Evolutionary conservation across 495 filamentous ascomycete genomes (phyloP).

Genomic region (Baudoinia panamericana): DNA sequence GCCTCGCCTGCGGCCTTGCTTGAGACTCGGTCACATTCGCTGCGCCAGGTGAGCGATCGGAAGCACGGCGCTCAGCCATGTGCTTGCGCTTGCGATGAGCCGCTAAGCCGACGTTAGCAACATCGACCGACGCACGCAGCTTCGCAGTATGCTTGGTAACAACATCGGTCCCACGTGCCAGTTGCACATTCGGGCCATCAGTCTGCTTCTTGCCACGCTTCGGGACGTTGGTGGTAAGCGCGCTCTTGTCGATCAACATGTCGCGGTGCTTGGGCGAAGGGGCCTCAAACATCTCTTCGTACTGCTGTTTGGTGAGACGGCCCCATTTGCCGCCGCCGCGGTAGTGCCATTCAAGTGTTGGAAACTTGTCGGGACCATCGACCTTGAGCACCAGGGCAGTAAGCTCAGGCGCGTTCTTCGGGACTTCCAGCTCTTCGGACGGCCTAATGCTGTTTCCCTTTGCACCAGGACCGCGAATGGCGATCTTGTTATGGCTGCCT

Average conservation of each 20-base stretch:
- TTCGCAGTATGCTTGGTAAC: not conserved
- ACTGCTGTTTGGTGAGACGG: constrained; percentile 13
- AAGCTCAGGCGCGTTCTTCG: not conserved
- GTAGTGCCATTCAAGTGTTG: constrained; percentile 11
- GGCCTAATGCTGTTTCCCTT: not conserved
- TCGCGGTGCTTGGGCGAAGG: not conserved
- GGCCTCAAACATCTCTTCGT: not conserved
- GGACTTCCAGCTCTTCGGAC: constrained; percentile 1
- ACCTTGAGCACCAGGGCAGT: constrained; percentile 6
- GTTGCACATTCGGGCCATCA: constrained; percentile 8
- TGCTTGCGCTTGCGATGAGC: too few relatives aligned
- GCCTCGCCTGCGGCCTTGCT: too few relatives aligned
- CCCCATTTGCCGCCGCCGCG: constrained; percentile 20
- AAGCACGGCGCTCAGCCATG: too few relatives aligned
- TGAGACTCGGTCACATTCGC: too few relatives aligned
- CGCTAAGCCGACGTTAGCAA: too few relatives aligned
- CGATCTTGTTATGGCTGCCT: constrained; percentile 12
- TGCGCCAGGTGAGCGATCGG: too few relatives aligned
- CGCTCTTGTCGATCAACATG: not conserved
- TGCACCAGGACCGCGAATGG: constrained; percentile 14
- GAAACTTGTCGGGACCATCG: constrained; percentile 14
- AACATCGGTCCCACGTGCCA: constrained; percentile 1
- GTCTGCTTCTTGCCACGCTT: not conserved
- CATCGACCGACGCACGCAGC: not conserved
- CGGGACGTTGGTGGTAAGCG: not conserved